Conservation (phyloP, 2,329 filamentous ascomycete species). For the Nothopassalora personata region DNA sequence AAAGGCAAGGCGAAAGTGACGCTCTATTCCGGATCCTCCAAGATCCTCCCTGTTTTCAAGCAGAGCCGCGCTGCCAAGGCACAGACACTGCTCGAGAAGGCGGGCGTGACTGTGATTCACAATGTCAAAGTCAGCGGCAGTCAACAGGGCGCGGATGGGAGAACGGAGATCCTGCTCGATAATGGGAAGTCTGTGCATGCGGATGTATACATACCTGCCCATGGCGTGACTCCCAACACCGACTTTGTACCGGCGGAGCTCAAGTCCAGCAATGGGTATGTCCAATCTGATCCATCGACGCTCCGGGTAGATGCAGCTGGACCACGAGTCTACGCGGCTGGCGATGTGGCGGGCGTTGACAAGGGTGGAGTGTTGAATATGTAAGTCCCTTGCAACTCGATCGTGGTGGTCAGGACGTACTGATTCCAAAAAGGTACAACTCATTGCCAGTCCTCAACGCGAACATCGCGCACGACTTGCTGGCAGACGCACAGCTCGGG, state of each 20-base stretch:
- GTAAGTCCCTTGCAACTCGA: constrained; percentile 1
- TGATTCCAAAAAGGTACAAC: constrained; percentile 15
- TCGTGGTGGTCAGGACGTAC: neutral
- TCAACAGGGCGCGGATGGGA: constrained; percentile 33
- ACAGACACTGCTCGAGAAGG: constrained; percentile 42
- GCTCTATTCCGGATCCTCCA: constrained; percentile 38
- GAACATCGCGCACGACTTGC: constrained; percentile 46
- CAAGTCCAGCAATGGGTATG: constrained; percentile 40
- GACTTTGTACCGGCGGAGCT: constrained; percentile 47
- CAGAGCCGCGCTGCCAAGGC: constrained; percentile 39
- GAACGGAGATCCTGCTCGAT: constrained; percentile 40
- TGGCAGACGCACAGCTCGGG: constrained; percentile 27
- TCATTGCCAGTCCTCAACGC: constrained; percentile 38
- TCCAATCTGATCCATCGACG: constrained; percentile 44
- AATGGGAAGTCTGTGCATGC: constrained; percentile 45
- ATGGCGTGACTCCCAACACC: constrained; percentile 50
- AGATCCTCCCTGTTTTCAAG: constrained; percentile 41
- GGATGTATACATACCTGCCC: constrained; percentile 51
- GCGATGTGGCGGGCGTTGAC: constrained; percentile 43
- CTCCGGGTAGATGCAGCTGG: constrained; percentile 44
- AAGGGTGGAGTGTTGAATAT: constrained; percentile 41
- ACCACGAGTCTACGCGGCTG: constrained; percentile 44
- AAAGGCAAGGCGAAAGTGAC: constrained; percentile 42
- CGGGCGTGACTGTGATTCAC: constrained; percentile 39
- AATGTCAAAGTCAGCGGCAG: constrained; percentile 23